A percentile compares a stretch with the other conserved stretches of the same genome.
phyloP scores from a whole-genome alignment of 2,329 filamentous ascomycete genomes.

The Phaeoacremonium minimum region DNA sequence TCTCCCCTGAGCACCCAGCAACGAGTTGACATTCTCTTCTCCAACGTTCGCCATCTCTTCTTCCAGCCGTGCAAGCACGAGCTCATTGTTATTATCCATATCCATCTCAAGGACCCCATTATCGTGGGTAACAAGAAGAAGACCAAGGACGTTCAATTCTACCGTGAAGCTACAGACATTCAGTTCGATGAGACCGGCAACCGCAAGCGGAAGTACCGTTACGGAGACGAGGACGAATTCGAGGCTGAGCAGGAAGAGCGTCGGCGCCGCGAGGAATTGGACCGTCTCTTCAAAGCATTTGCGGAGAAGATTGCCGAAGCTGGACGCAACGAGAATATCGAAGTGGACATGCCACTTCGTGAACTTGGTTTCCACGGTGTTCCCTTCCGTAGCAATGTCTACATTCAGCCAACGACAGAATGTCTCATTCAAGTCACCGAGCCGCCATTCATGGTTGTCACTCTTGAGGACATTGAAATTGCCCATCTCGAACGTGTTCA shows the following conservation, averaged over 20 bases:
- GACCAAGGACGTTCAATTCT: conserved; percentile 98
- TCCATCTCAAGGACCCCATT: conserved; percentile 96
- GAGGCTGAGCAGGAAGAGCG: conserved; percentile 98
- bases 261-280: conserved; percentile 82
- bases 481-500: conserved; percentile 93
- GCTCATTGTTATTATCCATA: conserved; percentile 95
- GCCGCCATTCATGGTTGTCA: conserved; percentile 93
- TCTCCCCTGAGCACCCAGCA: conserved; percentile 75
- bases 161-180: conserved; percentile 95
- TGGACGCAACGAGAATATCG: conserved; percentile 82
- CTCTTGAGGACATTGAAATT: conserved; percentile 91
- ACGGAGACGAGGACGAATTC: conserved; percentile 97
- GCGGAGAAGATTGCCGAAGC: conserved; percentile 97
- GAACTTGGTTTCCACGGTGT: conserved; percentile 97
- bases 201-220: conserved; percentile 93
- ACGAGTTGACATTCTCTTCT: conserved; percentile 90
- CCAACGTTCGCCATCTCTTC: conserved; percentile 97
- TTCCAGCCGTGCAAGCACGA: conserved; percentile 97
- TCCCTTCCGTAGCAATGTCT: conserved; percentile 90
- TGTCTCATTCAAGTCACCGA: conserved; percentile 96
- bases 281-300: conserved; percentile 93
- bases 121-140: conserved; percentile 97
- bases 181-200: conserved; percentile 99
- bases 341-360: conserved; percentile 94
- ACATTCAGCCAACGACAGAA: conserved; percentile 93